Conservation (phyloP, 2,329 filamentous ascomycete species). For the Fusarium sp. region DNA sequence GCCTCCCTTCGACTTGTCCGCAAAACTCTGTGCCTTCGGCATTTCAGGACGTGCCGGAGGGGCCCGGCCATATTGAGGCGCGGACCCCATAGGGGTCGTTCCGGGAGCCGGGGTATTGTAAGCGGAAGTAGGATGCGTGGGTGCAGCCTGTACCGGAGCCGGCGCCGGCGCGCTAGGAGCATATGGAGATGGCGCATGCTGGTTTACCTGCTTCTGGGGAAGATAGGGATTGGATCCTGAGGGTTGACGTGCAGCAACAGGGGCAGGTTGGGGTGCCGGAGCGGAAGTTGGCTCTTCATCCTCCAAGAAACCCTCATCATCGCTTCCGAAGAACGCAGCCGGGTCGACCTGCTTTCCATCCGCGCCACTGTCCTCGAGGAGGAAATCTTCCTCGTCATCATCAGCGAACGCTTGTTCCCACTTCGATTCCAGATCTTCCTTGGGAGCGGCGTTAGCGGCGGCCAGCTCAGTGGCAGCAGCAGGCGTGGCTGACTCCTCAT, state of each 20-base stretch:
- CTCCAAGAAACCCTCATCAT: constrained; percentile 85
- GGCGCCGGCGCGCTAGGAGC: constrained; percentile 28
- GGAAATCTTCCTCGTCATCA: constrained; percentile 73
- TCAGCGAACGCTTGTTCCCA: constrained; percentile 84
- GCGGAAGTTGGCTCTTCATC: constrained; percentile 56
- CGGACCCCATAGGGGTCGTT: constrained; percentile 36
- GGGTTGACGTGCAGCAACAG: constrained; percentile 14
- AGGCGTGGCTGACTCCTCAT: constrained; percentile 36
- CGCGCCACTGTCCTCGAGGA: constrained; percentile 63
- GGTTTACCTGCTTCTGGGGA: constrained; percentile 34
- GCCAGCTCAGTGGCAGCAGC: constrained; percentile 37
- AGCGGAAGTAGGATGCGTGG: constrained; percentile 26
- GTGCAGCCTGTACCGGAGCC: constrained; percentile 1
- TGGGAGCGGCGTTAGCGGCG: constrained; percentile 40
- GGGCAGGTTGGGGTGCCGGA: constrained; percentile 15
- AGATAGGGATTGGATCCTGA: constrained; percentile 41
- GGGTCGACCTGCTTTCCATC: constrained; percentile 63
- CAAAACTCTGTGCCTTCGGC: constrained; percentile 79
- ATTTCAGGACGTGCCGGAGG: constrained; percentile 54
- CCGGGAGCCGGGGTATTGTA: constrained; percentile 40
- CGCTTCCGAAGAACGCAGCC: constrained; percentile 75
- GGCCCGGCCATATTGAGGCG: constrained; percentile 51
- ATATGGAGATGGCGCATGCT: constrained; percentile 37
- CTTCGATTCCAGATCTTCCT: constrained; percentile 76
- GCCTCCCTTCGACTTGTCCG: constrained; percentile 86